phyloP scores from a whole-genome alignment of 139 green algal genomes.

The Edaphochlamys debaryana region DNA sequence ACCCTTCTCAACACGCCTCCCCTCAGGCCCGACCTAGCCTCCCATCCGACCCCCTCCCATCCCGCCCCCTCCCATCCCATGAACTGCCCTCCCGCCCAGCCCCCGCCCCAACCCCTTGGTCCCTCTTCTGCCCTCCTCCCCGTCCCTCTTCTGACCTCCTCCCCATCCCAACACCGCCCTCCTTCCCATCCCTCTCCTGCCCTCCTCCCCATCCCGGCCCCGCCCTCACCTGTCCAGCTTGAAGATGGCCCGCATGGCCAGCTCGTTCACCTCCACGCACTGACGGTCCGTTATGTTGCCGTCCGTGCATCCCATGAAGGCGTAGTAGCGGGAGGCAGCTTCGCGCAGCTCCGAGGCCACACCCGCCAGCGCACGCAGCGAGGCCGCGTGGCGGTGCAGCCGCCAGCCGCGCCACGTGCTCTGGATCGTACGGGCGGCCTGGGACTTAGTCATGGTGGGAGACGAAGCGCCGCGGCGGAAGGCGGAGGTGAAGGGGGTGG shows the following conservation, averaged over 20 bases:
- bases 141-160: no score
- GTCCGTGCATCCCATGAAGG: neutral
- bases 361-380: neutral
- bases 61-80: no score
- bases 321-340: neutral
- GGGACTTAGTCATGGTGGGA: neutral
- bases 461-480: neutral
- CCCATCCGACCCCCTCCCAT: no score
- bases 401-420: conserved; percentile 15
- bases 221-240: conserved; percentile 40
- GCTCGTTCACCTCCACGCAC: conserved; percentile 56
- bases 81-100: no score
- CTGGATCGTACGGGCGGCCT: conserved; percentile 37
- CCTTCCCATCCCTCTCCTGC: neutral
- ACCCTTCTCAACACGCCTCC: no score
- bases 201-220: neutral
- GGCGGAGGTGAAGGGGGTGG: no score
- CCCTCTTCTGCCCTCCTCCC: no score
- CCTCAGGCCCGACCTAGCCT: no score
- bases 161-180: neutral
- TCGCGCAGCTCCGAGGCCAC: neutral
- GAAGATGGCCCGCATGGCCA: conserved; percentile 52
- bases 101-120: no score
- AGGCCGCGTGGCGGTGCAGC: conserved; percentile 6
- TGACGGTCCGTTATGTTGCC: conserved; percentile 37